phyloP scores from a whole-genome alignment of 495 filamentous ascomycete species.

The Xylaria cubensis region DNA sequence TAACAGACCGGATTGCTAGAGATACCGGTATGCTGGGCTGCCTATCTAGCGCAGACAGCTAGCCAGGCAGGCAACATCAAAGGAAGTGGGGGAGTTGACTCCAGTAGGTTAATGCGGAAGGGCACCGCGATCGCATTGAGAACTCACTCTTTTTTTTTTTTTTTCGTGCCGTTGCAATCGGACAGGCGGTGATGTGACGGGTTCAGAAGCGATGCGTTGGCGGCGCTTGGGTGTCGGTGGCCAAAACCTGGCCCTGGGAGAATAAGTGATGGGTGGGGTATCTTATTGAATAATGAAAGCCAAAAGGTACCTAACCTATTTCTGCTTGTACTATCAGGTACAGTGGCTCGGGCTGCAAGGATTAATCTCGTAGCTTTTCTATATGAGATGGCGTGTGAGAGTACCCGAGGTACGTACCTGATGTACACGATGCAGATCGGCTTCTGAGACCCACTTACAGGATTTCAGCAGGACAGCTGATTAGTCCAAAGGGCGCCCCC shows the following conservation, averaged over 20 bases:
- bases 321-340: constrained; percentile 3
- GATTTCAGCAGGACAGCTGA: constrained; percentile 44
- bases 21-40: constrained; percentile 10
- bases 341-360: constrained; percentile 19
- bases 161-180: constrained; percentile 26
- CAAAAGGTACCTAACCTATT: background rate
- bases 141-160: background rate
- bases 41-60: background rate
- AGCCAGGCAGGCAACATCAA: constrained; percentile 12
- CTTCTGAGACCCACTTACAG: constrained; percentile 30
- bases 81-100: constrained; percentile 12
- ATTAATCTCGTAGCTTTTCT: background rate
- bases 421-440: constrained; percentile 17
- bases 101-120: constrained; percentile 20
- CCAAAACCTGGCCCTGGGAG: constrained; percentile 18
- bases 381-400: background rate
- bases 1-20: background rate
- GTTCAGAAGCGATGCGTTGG: constrained; percentile 28
- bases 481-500: constrained; percentile 43
- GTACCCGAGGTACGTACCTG: constrained; percentile 19
- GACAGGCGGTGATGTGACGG: constrained; percentile 27
- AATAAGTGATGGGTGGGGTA: constrained; percentile 1
- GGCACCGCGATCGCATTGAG: constrained; percentile 15
- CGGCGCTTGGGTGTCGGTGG: constrained; percentile 28
- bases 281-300: background rate